A percentile compares a stretch with the other conserved stretches of the same genome.
These are phyloP conservation scores for Chaetomiaceae sp. DNA, from an alignment of 2,329 filamentous ascomycete genomes.

Conservation along the genomic window DNA sequence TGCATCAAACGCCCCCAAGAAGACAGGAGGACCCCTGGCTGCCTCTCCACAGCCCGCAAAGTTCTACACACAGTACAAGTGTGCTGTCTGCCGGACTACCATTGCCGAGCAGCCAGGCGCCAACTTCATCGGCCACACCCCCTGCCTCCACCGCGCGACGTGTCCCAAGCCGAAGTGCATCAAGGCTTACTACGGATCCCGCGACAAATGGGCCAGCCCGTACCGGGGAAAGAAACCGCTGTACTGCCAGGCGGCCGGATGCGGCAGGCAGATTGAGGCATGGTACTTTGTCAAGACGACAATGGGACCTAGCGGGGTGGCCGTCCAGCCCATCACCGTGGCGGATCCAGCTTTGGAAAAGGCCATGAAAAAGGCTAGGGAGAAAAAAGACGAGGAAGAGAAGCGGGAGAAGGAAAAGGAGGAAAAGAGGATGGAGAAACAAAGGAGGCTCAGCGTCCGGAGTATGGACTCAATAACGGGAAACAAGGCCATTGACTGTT, in stretches of 20 bases:
- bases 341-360: not conserved
- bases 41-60: not conserved
- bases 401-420: not conserved
- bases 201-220: not conserved
- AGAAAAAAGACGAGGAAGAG: not conserved
- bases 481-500: not conserved
- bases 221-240: not conserved
- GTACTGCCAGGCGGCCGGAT: slow-evolving; percentile 9
- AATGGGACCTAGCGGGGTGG: too few relatives aligned
- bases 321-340: not conserved
- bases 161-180: not conserved
- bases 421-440: not conserved
- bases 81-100: slow-evolving; percentile 7
- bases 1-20: not conserved
- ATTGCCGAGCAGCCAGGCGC: not conserved
- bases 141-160: slow-evolving; percentile 9
- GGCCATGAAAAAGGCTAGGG: not conserved
- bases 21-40: slow-evolving; percentile 2
- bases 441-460: too few relatives aligned
- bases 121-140: slow-evolving; percentile 11
- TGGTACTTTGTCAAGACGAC: slow-evolving; percentile 1
- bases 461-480: too few relatives aligned
- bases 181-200: slow-evolving; percentile 10
- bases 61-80: slow-evolving; percentile 7
- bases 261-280: not conserved